Base-by-base conservation (phyloP, 106 monocot genomes). In the Dactylorhiza incarnata region DNA sequence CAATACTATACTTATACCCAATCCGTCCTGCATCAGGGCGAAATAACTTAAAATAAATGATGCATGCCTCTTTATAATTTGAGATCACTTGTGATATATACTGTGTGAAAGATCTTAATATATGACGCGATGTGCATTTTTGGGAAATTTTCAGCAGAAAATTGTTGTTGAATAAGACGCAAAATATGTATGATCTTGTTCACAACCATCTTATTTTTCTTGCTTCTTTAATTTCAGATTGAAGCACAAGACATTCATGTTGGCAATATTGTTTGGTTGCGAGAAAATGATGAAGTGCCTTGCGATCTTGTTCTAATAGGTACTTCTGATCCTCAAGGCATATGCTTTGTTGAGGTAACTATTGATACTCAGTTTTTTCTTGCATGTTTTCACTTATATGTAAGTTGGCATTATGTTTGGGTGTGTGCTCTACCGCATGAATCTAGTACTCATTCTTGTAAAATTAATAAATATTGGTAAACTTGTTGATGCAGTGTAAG, bases 261-360 rank as follows among this genome's bases (percentile, higher is more conserved):
- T 74, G 93, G 97, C 61, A 85, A 94, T 82, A 89, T 97, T 75
- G 87, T 97, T 26, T 97, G 97, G 93, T 85, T 97, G 14, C 83
- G 91, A 43, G 93, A 97, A 84, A 93, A 97, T 82, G 94, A 97
- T 86, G 97, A 97, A 83, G 87, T 97, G 13, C 97, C 97, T 23
- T 97, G 93, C 85, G 97, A 97, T 82, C 84, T 97, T 78, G 89
- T 94, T 75, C 74, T 97, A 20, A 73, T 91, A 81, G 93, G 97
- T 56, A 91, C 97, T 78, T 93, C 93, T 83, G 91, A 97, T 26
- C 87, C 86, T 48, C 93, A 89, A 82, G 97, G 97, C 73, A 78
- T 86, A 68, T 97, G 97, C 81, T 97, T 84, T 91, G 83, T 94
- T 75, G 93, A 97, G 97, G 97, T 94, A 80, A 78, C 22, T 1